Evolutionary conservation across 495 filamentous ascomycete genomes (phyloP), one percentile per base, ranked within the genome.

Genomic region (Penicillium daleae): DNA sequence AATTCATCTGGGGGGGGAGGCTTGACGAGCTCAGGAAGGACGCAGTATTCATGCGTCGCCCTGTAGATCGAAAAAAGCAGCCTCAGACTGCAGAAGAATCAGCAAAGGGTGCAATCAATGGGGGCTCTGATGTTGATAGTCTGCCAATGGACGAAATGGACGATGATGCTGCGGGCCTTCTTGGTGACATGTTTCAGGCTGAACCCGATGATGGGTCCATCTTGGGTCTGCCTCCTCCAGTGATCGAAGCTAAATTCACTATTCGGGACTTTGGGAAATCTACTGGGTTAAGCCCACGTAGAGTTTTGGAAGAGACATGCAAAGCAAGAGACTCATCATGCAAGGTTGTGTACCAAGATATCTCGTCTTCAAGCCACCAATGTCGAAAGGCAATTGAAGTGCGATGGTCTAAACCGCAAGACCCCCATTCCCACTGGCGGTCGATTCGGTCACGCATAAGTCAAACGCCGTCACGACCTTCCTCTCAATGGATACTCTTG

Each of bases 251-350:
- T 6, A 51, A 68, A 17, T 76, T 92, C 7, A 83, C 70, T 3
- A 82, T 96, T 55, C 78, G 92, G 55, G 87, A 97, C 63, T 97
- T 99, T 83, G 93, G 92, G 17, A 89, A 90, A 71, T 87, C 83
- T 80, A 85, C 79, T 17, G 90, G 91, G 35, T 63, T 94, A 15
- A 89, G 75, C 63, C 91, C 92, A 21, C 83, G 86, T 42, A 81
- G 87, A 58, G 82, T 91, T 42, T 74, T 99, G 17, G 92, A 97
- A 68, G 95, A 97, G 74, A 85, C 91, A 48, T 96, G 92, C 71
- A 90, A 89, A 65, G 86, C 92, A 60, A 89, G 90, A 80, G 92
- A 96, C 72, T 78, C 89, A 6, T 77, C 80, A 7, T 87, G 82
- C 21, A 88, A 81, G 66, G 74, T 93, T 56, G 79, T 78, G 26